Percentiles rank a stretch among this genome's conserved stretches.
Evolutionary conservation across 2,329 filamentous ascomycete species (phyloP).

Genomic region (Hypoxylon sp.): DNA sequence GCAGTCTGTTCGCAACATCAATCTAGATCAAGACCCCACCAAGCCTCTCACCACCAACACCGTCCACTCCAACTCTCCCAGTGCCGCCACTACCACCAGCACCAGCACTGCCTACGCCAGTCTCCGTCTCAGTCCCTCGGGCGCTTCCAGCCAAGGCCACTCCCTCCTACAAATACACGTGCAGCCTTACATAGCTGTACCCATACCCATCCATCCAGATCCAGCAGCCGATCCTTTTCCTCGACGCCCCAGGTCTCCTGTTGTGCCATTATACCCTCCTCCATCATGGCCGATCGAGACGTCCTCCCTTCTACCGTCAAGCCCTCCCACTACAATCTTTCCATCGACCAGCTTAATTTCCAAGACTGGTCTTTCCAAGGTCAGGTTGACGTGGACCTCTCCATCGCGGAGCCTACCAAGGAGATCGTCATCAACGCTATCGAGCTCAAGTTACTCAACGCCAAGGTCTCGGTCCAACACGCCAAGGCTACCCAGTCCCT

Average conservation of each 20-base stretch:
- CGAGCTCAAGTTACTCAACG: conserved; percentile 77
- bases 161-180: conserved; percentile 18
- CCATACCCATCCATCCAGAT: conserved; percentile 1
- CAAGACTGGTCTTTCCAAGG: conserved; percentile 80
- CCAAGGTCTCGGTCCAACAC: conserved; percentile 66
- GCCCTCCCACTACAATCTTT: conserved; percentile 85
- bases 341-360: conserved; percentile 83
- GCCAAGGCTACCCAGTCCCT: conserved; percentile 64
- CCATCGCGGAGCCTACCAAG: conserved; percentile 74
- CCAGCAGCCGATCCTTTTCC: conserved; percentile 36
- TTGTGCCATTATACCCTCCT: conserved; percentile 46
- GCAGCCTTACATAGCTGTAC: not conserved
- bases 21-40: conserved; percentile 31
- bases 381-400: conserved; percentile 76
- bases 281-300: conserved; percentile 66
- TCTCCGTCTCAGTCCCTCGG: not conserved
- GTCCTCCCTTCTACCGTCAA: conserved; percentile 72
- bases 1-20: conserved; percentile 26
- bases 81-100: conserved; percentile 2
- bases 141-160: conserved; percentile 12
- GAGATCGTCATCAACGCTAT: conserved; percentile 86
- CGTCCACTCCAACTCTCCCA: too few relatives aligned
- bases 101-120: not conserved
- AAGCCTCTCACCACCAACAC: conserved; percentile 9
- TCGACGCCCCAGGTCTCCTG: conserved; percentile 39